Evolutionary conservation across 2,329 filamentous ascomycete species (phyloP).

Genomic region (Aspergillus neotritici): DNA sequence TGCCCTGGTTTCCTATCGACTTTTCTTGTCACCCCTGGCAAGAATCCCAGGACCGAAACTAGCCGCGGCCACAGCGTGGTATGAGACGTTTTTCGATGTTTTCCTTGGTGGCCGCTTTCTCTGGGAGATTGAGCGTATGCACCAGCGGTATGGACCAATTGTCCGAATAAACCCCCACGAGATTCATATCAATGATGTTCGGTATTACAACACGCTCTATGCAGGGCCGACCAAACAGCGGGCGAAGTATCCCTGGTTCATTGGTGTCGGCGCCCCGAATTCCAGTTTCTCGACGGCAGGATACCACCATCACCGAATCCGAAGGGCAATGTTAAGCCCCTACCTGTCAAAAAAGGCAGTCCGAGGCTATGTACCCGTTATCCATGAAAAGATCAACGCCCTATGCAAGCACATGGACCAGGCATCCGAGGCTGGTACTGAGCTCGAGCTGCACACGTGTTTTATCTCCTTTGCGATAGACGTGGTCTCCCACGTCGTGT

Average conservation of each 20-base stretch:
- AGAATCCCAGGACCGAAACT: conserved; percentile 2
- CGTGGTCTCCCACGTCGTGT: conserved; percentile 9
- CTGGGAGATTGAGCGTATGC: conserved; percentile 4
- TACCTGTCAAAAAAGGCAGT: conserved; percentile 10
- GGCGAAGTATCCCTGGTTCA: conserved; percentile 12
- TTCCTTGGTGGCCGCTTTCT: conserved; percentile 1
- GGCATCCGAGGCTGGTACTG: not conserved
- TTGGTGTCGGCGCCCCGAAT: conserved; percentile 2
- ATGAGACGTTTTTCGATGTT: conserved; percentile 2
- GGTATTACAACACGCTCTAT: conserved; percentile 13
- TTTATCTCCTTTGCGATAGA: conserved; percentile 11
- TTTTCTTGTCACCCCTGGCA: conserved; percentile 2
- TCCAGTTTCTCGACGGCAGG: conserved; percentile 8
- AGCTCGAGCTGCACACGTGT: conserved; percentile 9
- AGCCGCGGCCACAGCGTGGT: conserved; percentile 1
- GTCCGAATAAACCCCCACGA: conserved; percentile 4
- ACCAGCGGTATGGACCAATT: not conserved
- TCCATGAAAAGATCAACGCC: conserved; percentile 3
- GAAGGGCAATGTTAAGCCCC: conserved; percentile 6
- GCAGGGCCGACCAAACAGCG: conserved; percentile 8
- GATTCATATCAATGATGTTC: conserved; percentile 2
- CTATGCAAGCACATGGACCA: conserved; percentile 9
- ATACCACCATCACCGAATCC: conserved; percentile 1
- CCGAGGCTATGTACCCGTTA: conserved; percentile 3
- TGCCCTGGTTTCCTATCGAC: not conserved